Conservation (phyloP, 169 alveolate species). For the Cryptosporidium sp. region DNA sequence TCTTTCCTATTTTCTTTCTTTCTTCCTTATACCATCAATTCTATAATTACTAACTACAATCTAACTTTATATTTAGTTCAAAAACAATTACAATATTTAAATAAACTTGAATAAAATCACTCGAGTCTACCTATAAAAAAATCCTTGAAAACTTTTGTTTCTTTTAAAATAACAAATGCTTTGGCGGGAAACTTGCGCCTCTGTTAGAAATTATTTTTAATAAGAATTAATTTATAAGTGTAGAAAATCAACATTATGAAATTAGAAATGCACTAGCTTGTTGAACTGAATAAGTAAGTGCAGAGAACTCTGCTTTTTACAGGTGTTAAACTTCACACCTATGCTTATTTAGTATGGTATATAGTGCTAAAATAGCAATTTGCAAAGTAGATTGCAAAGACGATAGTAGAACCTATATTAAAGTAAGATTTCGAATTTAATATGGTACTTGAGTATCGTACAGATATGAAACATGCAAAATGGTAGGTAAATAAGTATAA, state of each 20-base stretch:
- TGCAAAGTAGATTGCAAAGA: not conserved
- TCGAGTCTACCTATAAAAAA: not conserved
- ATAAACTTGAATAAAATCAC: too few species aligned
- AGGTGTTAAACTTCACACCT: not conserved
- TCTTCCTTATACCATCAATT: not conserved
- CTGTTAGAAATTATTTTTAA: too few species aligned
- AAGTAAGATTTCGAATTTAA: not conserved
- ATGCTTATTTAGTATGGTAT: constrained; percentile 28
- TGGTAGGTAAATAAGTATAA: not conserved
- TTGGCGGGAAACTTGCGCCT: not conserved
- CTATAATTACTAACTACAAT: too few species aligned
- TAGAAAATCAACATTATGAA: not conserved
- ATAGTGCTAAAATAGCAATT: constrained; percentile 8
- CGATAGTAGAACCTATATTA: constrained; percentile 37
- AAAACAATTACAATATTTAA: not conserved
- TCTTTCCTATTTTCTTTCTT: not conserved
- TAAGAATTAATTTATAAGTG: not conserved
- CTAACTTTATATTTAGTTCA: not conserved
- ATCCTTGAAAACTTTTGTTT: not conserved
- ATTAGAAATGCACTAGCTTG: not conserved
- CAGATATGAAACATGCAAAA: not conserved
- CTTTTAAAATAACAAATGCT: not conserved
- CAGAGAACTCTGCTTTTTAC: not conserved
- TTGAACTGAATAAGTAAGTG: constrained; percentile 2
- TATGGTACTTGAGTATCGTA: constrained; percentile 32